Evolutionary conservation across 176 grass and related monocot species (phyloP).

Genomic region (Echinochloa phyllopogon): DNA sequence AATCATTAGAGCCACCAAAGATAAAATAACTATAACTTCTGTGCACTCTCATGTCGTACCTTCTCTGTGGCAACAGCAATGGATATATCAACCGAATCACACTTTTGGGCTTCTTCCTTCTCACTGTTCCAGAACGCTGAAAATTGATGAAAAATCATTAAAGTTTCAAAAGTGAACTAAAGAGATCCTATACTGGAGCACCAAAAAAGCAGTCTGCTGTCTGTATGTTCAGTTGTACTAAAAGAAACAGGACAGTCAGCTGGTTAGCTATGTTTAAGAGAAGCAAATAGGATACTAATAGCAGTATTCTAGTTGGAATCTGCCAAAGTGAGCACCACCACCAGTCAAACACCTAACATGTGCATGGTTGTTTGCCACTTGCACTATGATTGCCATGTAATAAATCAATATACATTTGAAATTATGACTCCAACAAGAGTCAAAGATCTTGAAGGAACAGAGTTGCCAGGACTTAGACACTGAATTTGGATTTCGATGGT

Average conservation of each 20-base stretch:
- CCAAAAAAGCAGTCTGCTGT: neutral
- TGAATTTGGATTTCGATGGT: neutral
- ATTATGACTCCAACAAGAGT: neutral
- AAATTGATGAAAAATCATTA: conserved; percentile 47
- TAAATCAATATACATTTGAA: neutral
- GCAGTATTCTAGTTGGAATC: neutral
- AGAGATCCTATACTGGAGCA: conserved; percentile 30
- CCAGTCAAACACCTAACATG: neutral
- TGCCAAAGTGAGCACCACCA: neutral
- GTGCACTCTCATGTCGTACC: conserved; percentile 32
- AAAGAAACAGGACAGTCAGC: neutral
- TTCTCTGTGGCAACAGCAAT: conserved; percentile 98
- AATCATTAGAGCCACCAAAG: conserved; percentile 41
- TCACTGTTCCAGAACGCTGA: conserved; percentile 81
- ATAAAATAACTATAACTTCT: conserved; percentile 20
- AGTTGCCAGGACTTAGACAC: neutral
- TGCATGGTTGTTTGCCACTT: neutral
- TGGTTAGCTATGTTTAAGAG: neutral
- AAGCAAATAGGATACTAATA: neutral
- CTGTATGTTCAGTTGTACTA: neutral
- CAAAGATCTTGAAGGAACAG: neutral
- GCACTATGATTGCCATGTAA: neutral
- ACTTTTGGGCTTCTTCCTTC: conserved; percentile 73
- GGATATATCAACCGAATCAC: conserved; percentile 90
- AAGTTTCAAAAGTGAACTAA: conserved; percentile 29